Base-by-base conservation (phyloP, 176 grass and related monocot genomes). In the Puccinellia tenuiflora region DNA sequence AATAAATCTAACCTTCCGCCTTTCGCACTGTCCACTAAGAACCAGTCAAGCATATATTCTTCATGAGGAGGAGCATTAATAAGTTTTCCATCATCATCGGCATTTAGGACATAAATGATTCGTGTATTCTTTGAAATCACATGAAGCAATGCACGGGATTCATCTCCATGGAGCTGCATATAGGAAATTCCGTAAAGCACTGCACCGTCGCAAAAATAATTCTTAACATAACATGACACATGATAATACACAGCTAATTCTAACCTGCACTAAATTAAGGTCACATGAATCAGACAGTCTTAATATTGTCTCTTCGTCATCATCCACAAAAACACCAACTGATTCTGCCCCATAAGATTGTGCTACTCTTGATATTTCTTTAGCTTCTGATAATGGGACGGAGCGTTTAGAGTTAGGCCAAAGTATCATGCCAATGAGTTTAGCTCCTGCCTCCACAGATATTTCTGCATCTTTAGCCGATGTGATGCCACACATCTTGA, bases 401-500 rank as follows among this genome's bases (percentile, higher is more conserved):
- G 92, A 97, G 45, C 92, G 92, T 77, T 94, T 92, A 28, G 90
- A 97, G 33, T 88, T 88, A 46, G 90, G 90, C 88, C 88, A 97
- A 9, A 94, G 77, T 75, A 97, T 97, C 94, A 97, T 94, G 62
- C 94, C 94, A 48, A 97, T 94, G 57, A 94, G 86, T 77, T 84
- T 87, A 69, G 94, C 92, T 38, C 94, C 90, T n/a, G 90, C 88
- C 54, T 74, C 37, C 76, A 83, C 84, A 17, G 84, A 92, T 2
- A 85, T 85, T 88, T 97, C 92, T 72, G 92, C 92, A 90, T 97
- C 95, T 87, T 47, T 94, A 59, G 90, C 88, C 12, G 92, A 91
- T 80, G 95, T 87, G 77, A 92, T 91, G 48, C 95, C 92, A 25
- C 95, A 97, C 95, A 97, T 97, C 73, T 97, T 97, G 56, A 94